Percentiles rank a stretch among this genome's conserved stretches.
Conservation (phyloP, 2,329 filamentous ascomycete species). For the Cercospora sp. region DNA sequence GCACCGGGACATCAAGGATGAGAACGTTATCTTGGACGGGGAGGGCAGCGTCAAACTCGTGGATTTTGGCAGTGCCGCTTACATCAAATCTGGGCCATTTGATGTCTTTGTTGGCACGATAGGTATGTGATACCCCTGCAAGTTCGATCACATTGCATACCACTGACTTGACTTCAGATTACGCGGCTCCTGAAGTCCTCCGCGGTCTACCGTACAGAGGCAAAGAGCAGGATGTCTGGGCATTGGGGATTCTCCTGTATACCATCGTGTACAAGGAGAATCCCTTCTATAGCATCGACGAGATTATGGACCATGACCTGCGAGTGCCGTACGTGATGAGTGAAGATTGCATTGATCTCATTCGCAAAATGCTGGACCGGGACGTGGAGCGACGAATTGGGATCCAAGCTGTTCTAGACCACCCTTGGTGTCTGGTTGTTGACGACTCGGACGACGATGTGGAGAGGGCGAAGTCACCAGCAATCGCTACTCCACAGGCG, state of each 20-base stretch:
- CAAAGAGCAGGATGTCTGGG: constrained; percentile 98
- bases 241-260: constrained; percentile 92
- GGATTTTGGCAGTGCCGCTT: constrained; percentile 96
- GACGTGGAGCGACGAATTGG: constrained; percentile 79
- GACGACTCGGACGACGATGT: constrained; percentile 30
- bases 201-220: constrained; percentile 89
- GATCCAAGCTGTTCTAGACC: constrained; percentile 84
- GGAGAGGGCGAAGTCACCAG: constrained; percentile 7
- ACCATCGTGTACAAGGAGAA: constrained; percentile 99
- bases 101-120: constrained; percentile 99
- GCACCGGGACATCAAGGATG: constrained; percentile 97
- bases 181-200: constrained; percentile 96
- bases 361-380: constrained; percentile 88
- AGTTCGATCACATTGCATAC: neutral
- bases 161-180: constrained; percentile 61
- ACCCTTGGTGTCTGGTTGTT: constrained; percentile 69
- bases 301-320: constrained; percentile 97
- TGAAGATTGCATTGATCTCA: constrained; percentile 88
- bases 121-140: constrained; percentile 59
- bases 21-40: constrained; percentile 94
- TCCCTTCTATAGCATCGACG: constrained; percentile 97
- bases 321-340: constrained; percentile 85
- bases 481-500: neutral
- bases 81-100: constrained; percentile 97
- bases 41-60: constrained; percentile 96